A percentile compares a stretch with the other conserved stretches of the same genome.
Evolutionary conservation across 352 stramenopile species (phyloP).

Genomic region (Salisapilia sapeloensis): DNA sequence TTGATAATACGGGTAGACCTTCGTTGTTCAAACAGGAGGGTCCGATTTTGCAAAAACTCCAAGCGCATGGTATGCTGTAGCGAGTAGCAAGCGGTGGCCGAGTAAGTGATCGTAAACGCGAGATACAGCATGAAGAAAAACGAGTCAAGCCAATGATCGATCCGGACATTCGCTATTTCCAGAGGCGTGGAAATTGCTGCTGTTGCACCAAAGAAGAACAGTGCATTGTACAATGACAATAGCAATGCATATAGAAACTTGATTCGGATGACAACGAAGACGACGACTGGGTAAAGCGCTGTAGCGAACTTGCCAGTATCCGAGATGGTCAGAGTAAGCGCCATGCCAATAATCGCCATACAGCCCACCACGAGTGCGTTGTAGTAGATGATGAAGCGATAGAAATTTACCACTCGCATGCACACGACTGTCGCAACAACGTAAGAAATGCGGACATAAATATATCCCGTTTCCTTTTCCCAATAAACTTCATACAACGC

Average conservation of each 20-base stretch:
- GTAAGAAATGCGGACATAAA: conserved; percentile 40
- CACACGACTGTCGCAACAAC: conserved; percentile 58
- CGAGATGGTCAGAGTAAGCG: conserved; percentile 62
- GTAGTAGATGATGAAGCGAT: conserved; percentile 64
- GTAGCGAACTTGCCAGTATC: conserved; percentile 73
- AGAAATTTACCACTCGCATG: conserved; percentile 44
- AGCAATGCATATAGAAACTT: conserved; percentile 71
- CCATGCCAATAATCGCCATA: conserved; percentile 55
- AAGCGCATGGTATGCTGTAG: conserved; percentile 68
- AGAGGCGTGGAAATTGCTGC: conserved; percentile 7
- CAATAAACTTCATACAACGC: conserved; percentile 49
- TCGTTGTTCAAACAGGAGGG: conserved; percentile 58
- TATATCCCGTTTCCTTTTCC: conserved; percentile 39
- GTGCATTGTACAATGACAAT: conserved; percentile 62
- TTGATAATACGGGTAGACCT: conserved; percentile 71
- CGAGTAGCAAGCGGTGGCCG: conserved; percentile 60
- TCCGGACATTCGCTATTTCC: too few relatives aligned
- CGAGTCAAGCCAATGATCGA: too few relatives aligned
- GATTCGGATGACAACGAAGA: conserved; percentile 72
- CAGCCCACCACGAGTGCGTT: conserved; percentile 49
- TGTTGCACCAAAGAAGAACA: conserved; percentile 52
- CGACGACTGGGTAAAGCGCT: conserved; percentile 53
- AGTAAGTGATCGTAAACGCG: conserved; percentile 56
- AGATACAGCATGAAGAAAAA: conserved; percentile 61
- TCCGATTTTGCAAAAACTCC: conserved; percentile 69